Evolutionary conservation across 179 eudicot species (phyloP).

Genomic region (Kewa caespitosa): DNA sequence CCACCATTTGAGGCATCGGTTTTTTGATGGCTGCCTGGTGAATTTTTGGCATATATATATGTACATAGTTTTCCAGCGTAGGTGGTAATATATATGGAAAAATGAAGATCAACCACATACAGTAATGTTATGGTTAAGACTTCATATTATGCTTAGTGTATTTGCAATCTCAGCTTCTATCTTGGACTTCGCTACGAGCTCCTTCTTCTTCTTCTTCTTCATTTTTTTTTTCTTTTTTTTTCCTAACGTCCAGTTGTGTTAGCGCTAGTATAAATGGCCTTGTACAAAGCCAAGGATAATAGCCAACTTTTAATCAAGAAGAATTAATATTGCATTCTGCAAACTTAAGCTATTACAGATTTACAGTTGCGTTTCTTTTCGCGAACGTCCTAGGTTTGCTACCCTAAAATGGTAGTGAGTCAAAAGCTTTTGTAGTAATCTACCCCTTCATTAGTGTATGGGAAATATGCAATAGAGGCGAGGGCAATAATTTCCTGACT

Average conservation of each 20-base stretch:
- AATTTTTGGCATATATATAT: constrained; percentile 13
- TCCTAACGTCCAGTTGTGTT: too few species aligned
- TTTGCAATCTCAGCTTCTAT: too few species aligned
- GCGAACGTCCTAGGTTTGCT: too few species aligned
- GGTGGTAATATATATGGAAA: not conserved
- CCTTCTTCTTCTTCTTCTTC: not conserved
- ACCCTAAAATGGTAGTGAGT: too few species aligned
- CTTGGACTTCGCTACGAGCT: too few species aligned
- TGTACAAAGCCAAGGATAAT: not conserved
- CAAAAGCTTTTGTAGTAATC: too few species aligned
- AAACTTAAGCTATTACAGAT: not conserved
- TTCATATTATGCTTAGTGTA: not conserved
- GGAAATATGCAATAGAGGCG: too few species aligned
- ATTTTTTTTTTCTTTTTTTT: too few species aligned
- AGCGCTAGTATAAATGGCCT: not conserved
- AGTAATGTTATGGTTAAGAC: not conserved
- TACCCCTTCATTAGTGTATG: too few species aligned
- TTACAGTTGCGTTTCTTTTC: too few species aligned
- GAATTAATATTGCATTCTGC: not conserved
- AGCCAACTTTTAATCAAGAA: not conserved
- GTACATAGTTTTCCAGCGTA: constrained; percentile 15
- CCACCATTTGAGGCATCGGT: constrained; percentile 27
- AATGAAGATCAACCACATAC: not conserved
- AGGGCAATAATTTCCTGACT: too few species aligned
- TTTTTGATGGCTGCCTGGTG: constrained; percentile 34